Conservation (phyloP, 192 early-diverging fungal species). For the Martensiomyces pterosporus region DNA sequence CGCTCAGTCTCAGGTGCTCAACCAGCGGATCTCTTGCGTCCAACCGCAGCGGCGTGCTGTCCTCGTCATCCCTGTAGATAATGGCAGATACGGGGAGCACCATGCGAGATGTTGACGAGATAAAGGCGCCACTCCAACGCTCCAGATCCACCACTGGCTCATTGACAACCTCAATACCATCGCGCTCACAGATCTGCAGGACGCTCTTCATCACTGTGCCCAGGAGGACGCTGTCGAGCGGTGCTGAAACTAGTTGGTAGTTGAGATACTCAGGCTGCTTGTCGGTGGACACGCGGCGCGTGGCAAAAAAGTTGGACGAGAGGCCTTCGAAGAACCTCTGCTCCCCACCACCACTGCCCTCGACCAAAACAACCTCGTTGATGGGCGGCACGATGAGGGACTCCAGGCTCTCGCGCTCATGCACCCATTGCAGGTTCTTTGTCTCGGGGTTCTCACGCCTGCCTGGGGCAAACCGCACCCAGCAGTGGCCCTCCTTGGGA, state of each 20-base stretch:
- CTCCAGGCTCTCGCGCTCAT: constrained; percentile 39
- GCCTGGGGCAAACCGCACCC: constrained; percentile 26
- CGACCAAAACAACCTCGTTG: constrained; percentile 39
- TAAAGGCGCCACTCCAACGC: constrained; percentile 42
- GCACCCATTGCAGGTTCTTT: constrained; percentile 46
- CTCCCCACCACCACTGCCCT: not conserved
- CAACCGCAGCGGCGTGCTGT: not conserved
- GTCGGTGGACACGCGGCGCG: constrained; percentile 1
- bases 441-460: constrained; percentile 31
- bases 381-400: constrained; percentile 20
- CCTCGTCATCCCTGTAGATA: constrained; percentile 8
- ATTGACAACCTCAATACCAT: constrained; percentile 25
- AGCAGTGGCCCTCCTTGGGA: constrained; percentile 7
- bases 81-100: constrained; percentile 29
- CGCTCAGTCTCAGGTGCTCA: constrained; percentile 18
- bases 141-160: constrained; percentile 18
- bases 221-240: constrained; percentile 31
- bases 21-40: constrained; percentile 29
- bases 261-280: constrained; percentile 9
- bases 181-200: constrained; percentile 28
- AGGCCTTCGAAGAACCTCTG: constrained; percentile 39
- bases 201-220: constrained; percentile 49
- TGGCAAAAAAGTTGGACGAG: constrained; percentile 48
- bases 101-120: constrained; percentile 42
- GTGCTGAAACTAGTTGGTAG: constrained; percentile 34